Base-by-base conservation (phyloP, 208 protist genomes). In the Herpetomonas tarakana region DNA sequence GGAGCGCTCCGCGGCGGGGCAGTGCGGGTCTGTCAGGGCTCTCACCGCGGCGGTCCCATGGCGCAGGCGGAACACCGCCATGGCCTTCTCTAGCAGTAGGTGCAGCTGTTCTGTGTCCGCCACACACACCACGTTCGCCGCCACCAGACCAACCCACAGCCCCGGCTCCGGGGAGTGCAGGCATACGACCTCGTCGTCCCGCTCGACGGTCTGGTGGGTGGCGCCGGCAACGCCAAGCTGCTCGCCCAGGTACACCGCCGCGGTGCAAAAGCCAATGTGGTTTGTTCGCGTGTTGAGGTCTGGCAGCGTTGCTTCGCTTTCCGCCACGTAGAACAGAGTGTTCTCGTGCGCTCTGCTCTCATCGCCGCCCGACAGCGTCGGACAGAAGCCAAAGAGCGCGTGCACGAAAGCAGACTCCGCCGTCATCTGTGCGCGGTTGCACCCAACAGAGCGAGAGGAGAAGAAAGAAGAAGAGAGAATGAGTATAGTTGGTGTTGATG, bases 211-310 rank as follows among this genome's bases (percentile, higher is more conserved):
- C 21, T 58, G 47, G 3, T 44, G 35, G 21, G 27, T 35, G 30
- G 59, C 53, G 29, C 31, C 9, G 16, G 26, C 44, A 14, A 68
- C 58, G 11, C 56, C 65, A 79, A 90, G 72, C 21, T 71, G 51
- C 51, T 62, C 60, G 25, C 51, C 58, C 12, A 90, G 46, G 24
- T 65, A 83, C 18, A 60, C 62, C 27, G 75, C 57, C 16, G 77
- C 81, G 21, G 88, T 88, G 54, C 78, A 86, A 51, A 90, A 86
- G 30, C 86, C 86, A 44, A 90, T 76, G 0, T 82, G 78, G 45
- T 86, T 88, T 67, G 89, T 79, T 57, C 86, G 70, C 19, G n/a
- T 27, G 54, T 81, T 81, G 4, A 52, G 3, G 27, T 52, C 28
- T 24, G 71, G 35, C n/a, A n/a, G n/a, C n/a, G n/a, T n/a, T 6